Evolutionary conservation across 257 asterid genomes (phyloP).

Genomic region (Solanum chaucha): DNA sequence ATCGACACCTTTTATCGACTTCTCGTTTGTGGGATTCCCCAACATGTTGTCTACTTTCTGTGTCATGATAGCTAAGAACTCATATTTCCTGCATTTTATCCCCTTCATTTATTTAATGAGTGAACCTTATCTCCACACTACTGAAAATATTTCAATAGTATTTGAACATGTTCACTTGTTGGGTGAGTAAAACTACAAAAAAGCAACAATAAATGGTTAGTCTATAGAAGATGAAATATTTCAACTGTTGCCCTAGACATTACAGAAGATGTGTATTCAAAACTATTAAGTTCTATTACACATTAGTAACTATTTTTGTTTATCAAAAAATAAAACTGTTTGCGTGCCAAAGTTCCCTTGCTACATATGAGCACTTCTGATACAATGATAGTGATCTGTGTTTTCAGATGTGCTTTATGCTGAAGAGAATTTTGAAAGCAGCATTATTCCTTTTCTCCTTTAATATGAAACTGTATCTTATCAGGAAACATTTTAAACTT

Average conservation of each 20-base stretch:
- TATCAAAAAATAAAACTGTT: neutral
- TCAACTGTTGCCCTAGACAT: neutral
- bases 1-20: neutral
- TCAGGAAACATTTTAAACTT: neutral
- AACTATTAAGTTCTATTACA: neutral
- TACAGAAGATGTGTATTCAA: neutral
- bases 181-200: neutral
- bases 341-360: neutral
- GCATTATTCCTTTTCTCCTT: neutral
- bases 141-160: neutral
- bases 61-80: neutral
- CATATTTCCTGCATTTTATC: neutral
- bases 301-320: neutral
- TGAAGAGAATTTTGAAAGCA: neutral
- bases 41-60: neutral
- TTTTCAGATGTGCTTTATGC: neutral
- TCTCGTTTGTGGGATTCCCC: neutral
- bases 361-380: neutral
- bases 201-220: neutral
- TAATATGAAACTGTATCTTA: neutral
- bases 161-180: neutral
- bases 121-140: neutral
- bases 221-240: neutral
- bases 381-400: neutral
- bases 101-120: neutral